Evolutionary conservation across 2,329 filamentous ascomycete genomes (phyloP), one percentile per base, ranked within the genome.

Genomic region (Trematosphaeria pertusa): DNA sequence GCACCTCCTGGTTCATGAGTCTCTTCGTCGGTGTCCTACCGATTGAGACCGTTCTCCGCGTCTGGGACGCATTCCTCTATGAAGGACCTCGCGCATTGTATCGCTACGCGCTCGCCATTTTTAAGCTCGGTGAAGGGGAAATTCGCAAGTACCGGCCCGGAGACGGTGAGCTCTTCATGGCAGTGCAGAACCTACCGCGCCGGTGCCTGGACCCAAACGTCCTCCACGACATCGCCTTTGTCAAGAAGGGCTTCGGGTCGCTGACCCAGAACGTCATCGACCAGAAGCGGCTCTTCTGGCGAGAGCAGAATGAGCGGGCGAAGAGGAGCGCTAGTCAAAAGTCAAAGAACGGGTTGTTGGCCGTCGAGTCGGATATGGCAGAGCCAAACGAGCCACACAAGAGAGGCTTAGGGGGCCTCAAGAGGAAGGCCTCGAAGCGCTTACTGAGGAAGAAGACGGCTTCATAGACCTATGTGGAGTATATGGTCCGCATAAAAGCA

Each of bases 1-100:
- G 94, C 72, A 96, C 92, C 8, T 89, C 92, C 3, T 97, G 93
- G 93, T 95, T 97, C 72, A 97, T 97, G 93, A 95, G 89, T 37
- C 89, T 94, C 61, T 97, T 94, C 71, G 94, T 97, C 51, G 91
- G 92, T 42, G 96, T 90, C 0, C 77, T 97, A 14, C 93, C 93
- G 2, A 91, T 96, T 52, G 93, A 97, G 74, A 91, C 88, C 14
- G 93, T 92, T 0, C 81, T 97, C 14, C 87, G 93, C 6, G 90
- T 97, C 1, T 97, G 93, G 93, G 93, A 97, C 61, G 85, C 91
- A 1, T 92, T 97, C 67, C 96, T 97, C 70, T 96, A 95, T 71
- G 93, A 97, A 72, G 93, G 93, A 3, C 91, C 88, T 37, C 95
- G 94, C 70, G 96, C 91, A 0, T 82, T 97, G 5, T 97, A 97